These are phyloP conservation scores for Ophiostoma sp. DNA, from an alignment of 2,329 filamentous ascomycete genomes.

Conservation along the genomic window DNA sequence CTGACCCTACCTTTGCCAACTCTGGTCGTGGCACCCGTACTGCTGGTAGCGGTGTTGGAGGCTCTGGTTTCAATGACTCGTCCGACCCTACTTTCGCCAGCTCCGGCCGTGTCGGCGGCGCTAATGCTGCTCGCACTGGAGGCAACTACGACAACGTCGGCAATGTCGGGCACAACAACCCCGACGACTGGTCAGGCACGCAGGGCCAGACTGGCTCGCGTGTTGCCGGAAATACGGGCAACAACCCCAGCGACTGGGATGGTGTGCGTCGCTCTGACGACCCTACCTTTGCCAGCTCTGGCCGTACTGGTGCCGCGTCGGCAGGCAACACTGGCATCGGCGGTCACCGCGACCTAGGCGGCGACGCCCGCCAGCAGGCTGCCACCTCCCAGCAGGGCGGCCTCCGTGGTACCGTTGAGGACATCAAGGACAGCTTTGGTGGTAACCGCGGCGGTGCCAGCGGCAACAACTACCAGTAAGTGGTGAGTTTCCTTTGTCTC, in stretches of 20 bases:
- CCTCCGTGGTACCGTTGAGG: conserved; percentile 37
- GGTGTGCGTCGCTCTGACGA: not conserved
- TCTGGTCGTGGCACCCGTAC: conserved; percentile 10
- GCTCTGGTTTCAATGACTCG: not conserved
- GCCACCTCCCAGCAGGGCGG: conserved; percentile 27
- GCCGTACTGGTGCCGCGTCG: not conserved
- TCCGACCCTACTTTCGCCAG: conserved; percentile 23
- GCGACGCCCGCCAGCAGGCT: not conserved
- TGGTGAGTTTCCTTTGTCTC: conserved; percentile 27
- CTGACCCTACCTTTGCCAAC: conserved; percentile 7
- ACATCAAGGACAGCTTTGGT: conserved; percentile 27
- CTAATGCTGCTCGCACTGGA: not conserved
- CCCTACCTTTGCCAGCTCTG: conserved; percentile 5
- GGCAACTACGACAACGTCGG: not conserved
- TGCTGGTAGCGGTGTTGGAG: conserved; percentile 29
- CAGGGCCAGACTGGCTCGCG: conserved; percentile 8
- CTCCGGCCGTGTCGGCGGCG: not conserved
- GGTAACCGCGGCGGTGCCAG: conserved; percentile 46
- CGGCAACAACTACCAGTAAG: conserved; percentile 49
- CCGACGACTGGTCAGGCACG: conserved; percentile 5
- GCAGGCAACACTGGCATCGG: conserved; percentile 27
- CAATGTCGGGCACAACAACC: conserved; percentile 5
- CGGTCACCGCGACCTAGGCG: not conserved
- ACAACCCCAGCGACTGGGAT: not conserved
- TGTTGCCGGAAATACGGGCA: not conserved